Base-by-base conservation (phyloP, 768 basidiomycete genomes). In the Boletus rubescentipes region DNA sequence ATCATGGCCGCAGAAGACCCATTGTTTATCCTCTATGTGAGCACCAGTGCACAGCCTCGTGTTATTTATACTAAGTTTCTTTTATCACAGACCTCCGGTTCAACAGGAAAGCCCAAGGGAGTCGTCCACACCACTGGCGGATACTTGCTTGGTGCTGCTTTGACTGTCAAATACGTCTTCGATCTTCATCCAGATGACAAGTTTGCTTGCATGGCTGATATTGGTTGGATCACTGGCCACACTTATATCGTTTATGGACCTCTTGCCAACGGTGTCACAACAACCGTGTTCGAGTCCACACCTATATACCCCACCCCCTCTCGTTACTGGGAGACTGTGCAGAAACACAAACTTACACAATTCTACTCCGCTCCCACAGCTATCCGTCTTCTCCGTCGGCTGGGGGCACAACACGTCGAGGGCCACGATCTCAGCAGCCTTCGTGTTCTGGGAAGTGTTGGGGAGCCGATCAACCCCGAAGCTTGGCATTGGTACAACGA, bases 401-500 rank as follows among this genome's bases (percentile, higher is more conserved):
- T 96, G 35, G 96, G 96, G 44, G 81, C 85, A 52, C 85, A 93
- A 42, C 91, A 95, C 67, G 91, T 93, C 51, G 79, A 91, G 66
- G 76, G 80, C 10, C 80, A 93, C 72, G 93, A 97, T 68, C 80
- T 99, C 44, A 84, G 79, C 64, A 81, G 80, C 15, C 72, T 99
- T 53, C 85, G 97, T 53, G 88, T 97, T 8, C 76, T 99, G 36
- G 96, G 97, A 21, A 87, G 80, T 54, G 97, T 98, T 41, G 97
- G 96, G 51, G 97, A 99, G 75, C 97, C 97, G 1, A 98, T 99
- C 78, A 98, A 98, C 73, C 94, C 95, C 26, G 96, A 98, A 71
- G 96, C 96, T 11, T 98, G 97, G 96, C 83, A 95, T 64, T 98
- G 96, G 96, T 97, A 95, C 74, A 93, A 96, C 71, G 93, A 97